These are phyloP conservation scores for Blastosporella zonata DNA, from an alignment of 1,284 basidiomycete species.

Conservation along the genomic window DNA sequence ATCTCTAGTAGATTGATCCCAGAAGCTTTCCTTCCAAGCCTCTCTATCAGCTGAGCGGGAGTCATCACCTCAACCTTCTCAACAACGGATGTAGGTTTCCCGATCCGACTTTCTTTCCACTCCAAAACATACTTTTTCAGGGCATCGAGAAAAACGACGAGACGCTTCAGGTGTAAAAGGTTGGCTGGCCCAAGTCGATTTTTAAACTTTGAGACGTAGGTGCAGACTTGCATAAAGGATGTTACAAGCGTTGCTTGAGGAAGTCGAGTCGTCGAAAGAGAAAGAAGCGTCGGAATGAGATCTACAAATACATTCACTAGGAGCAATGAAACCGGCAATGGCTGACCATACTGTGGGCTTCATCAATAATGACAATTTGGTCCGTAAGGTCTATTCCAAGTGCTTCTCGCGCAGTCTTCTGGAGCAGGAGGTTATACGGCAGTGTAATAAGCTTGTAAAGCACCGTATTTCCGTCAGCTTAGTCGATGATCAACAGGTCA, in stretches of 20 bases:
- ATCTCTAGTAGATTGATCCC: conserved; percentile 83
- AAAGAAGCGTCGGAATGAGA: conserved; percentile 84
- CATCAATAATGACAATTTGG: conserved; percentile 91
- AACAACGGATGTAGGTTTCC: neutral
- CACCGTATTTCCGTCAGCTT: neutral
- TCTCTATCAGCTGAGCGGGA: conserved; percentile 59
- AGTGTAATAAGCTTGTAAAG: conserved; percentile 76
- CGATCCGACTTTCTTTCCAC: conserved; percentile 37
- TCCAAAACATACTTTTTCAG: conserved; percentile 58
- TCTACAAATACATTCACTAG: conserved; percentile 42
- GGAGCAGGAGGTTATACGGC: conserved; percentile 92
- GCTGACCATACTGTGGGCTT: conserved; percentile 93
- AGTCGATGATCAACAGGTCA: neutral
- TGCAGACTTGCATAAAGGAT: conserved; percentile 76
- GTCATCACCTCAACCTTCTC: conserved; percentile 59
- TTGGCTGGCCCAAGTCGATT: conserved; percentile 74
- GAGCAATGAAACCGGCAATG: neutral
- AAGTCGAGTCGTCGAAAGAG: conserved; percentile 77
- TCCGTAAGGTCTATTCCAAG: conserved; percentile 81
- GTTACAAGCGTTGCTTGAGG: conserved; percentile 55
- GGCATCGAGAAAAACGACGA: conserved; percentile 70
- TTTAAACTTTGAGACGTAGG: conserved; percentile 80
- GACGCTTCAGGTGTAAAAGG: conserved; percentile 76
- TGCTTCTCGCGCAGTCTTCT: conserved; percentile 82
- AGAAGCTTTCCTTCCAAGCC: conserved; percentile 65